These are phyloP conservation scores for Stagonosporopsis cucurbitacearum DNA, from an alignment of 2,329 filamentous ascomycete genomes.

Conservation along the genomic window DNA sequence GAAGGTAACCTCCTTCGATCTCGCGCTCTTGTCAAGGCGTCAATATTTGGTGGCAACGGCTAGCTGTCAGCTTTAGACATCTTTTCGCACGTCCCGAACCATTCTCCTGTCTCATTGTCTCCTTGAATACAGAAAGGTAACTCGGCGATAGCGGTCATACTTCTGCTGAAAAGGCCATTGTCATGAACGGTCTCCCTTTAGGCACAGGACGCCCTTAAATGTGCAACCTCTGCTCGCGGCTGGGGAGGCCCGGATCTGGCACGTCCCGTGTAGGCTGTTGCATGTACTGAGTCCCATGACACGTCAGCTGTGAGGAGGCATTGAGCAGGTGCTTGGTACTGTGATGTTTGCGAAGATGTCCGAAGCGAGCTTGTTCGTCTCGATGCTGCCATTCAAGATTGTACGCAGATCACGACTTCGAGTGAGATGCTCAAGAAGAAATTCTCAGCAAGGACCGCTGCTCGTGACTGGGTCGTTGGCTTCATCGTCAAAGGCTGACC, in stretches of 20 bases:
- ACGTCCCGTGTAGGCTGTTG: constrained; percentile 8
- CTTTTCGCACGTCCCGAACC: neutral
- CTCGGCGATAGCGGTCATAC: constrained; percentile 10
- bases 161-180: constrained; percentile 13
- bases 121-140: constrained; percentile 14
- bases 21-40: neutral
- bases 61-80: neutral
- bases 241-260: constrained; percentile 14
- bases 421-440: neutral
- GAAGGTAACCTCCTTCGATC: neutral
- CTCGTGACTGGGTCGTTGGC: neutral
- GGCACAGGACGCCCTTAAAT: constrained; percentile 15
- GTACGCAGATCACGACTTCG: neutral
- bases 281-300: constrained; percentile 1
- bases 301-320: constrained; percentile 12
- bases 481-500: neutral
- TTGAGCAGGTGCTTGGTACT: neutral
- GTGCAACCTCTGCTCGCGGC: constrained; percentile 18
- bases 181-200: constrained; percentile 16
- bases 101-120: constrained; percentile 7
- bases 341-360: neutral
- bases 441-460: neutral
- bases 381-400: neutral
- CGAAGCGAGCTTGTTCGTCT: neutral
- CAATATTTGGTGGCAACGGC: neutral